Base-by-base conservation (phyloP, 129 eudicot genomes). In the Ambrosia trifida region DNA sequence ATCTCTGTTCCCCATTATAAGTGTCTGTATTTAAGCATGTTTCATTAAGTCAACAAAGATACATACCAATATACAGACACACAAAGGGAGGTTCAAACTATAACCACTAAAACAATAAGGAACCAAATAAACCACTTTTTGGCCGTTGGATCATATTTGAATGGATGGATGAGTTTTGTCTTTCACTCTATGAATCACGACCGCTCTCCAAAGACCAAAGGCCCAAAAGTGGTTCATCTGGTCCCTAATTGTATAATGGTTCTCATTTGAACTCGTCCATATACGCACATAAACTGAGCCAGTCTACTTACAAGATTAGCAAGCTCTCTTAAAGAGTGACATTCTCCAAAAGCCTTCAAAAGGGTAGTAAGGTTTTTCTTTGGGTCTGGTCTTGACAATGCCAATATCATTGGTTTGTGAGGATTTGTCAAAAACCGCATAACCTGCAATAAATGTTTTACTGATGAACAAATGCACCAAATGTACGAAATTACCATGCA, bases 1-100 rank as follows among this genome's bases (percentile, higher is more conserved):
- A 66, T 91, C 97, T 73, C 97, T 84, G 38, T 91, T 91, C 69
- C 97, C 97, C 97, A 91, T 91, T 38, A 91, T 91, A 68, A 91
- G 90, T 11, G 91, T 88, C 97, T 91, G 80, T 68, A 74, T 20
- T 36, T 47, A 69, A 72, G 67, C 60, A 54, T 24, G 5, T 66
- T 33, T 36, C 33, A 31, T 49, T 64, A 1, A 28, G 53, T 59
- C 56, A 36, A 76, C 20, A 24, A 45, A 44, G 0, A 76, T 40
- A 58, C 62, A 58, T 30, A 46, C 10, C 49, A 19, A 76, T 11
- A 59, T 35, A 46, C n/a, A 46, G 17, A 61, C 10, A 60, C 45
- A 35, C 46, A 35, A 32, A 60, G 3, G 17, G 11, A 30, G 61
- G 61, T 54, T 19, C 32, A 53, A 18, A 5, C 5, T 19, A 8